Percentiles rank a stretch among this genome's conserved stretches.
These are phyloP conservation scores for Raphanus hybrid DNA, from an alignment of 441 rosid genomes.

Conservation along the genomic window DNA sequence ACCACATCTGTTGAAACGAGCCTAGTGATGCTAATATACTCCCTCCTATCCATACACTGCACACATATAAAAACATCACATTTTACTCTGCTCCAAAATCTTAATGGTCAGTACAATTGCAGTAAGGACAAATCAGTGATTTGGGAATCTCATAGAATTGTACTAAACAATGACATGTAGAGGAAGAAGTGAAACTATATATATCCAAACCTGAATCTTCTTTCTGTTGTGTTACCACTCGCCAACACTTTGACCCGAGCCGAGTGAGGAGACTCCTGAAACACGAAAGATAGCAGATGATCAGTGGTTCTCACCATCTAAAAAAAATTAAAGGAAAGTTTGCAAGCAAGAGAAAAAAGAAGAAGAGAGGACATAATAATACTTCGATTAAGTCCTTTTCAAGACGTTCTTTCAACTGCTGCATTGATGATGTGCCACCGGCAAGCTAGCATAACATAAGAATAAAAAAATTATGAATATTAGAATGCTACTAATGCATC, in stretches of 20 bases:
- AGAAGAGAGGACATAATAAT: constrained; percentile 17
- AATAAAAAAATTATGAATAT: background rate
- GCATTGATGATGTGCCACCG: constrained; percentile 99
- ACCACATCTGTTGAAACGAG: constrained; percentile 3
- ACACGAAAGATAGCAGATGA: constrained; percentile 36
- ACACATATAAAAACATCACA: background rate
- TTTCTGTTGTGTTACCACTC: constrained; percentile 95
- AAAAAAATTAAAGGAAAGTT: background rate
- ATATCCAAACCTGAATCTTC: constrained; percentile 87
- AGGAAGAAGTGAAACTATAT: constrained; percentile 19
- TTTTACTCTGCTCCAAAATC: too few species aligned
- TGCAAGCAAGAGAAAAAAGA: background rate
- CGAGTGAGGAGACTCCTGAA: constrained; percentile 98
- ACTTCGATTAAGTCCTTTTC: constrained; percentile 99
- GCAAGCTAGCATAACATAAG: constrained; percentile 66
- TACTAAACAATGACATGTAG: background rate
- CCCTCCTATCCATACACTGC: constrained; percentile 9
- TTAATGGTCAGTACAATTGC: too few species aligned
- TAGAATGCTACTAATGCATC: background rate
- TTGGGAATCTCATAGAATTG: background rate
- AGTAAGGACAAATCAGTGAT: background rate
- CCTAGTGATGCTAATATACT: constrained; percentile 7
- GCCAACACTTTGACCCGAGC: constrained; percentile 98
- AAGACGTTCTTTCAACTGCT: constrained; percentile 98
- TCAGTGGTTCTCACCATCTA: background rate